Percentiles rank a stretch among this genome's conserved stretches.
phyloP scores from a whole-genome alignment of 345 rosid species.

The Nasturtium officinale region DNA sequence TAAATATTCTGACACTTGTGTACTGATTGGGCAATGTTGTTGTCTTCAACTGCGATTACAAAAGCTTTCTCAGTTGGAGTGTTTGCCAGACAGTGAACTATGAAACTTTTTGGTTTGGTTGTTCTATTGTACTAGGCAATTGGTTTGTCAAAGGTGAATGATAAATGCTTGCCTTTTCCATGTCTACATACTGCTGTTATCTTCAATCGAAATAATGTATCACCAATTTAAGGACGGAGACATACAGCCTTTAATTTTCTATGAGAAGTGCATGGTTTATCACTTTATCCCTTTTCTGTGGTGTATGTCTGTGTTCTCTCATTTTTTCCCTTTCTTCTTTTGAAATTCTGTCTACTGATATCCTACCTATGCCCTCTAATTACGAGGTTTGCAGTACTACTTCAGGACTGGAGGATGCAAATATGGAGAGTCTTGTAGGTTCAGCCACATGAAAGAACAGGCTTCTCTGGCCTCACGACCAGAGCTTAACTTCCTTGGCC shows the following conservation, averaged over 20 bases:
- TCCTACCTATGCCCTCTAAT: conserved; percentile 1
- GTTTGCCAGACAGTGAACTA: neutral
- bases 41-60: neutral
- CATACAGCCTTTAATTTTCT: conserved; percentile 3
- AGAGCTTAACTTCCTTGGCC: conserved; percentile 88
- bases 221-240: neutral
- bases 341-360: conserved; percentile 20
- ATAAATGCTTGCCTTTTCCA: too few species aligned
- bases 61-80: conserved; percentile 4
- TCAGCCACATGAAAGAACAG: conserved; percentile 65
- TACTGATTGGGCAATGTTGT: neutral
- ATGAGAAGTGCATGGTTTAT: neutral
- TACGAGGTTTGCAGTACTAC: conserved; percentile 74
- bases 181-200: neutral
- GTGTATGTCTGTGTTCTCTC: neutral
- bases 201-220: neutral
- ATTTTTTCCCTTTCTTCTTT: neutral
- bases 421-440: conserved; percentile 90
- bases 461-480: conserved; percentile 41
- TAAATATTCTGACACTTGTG: neutral
- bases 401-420: conserved; percentile 95
- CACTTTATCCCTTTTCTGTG: neutral
- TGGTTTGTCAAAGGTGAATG: too few species aligned
- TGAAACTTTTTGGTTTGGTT: neutral
- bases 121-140: neutral